A percentile compares a stretch with the other conserved stretches of the same genome.
These are phyloP conservation scores for Peniophora sp. DNA, from an alignment of 1,284 basidiomycete species.

Conservation along the genomic window DNA sequence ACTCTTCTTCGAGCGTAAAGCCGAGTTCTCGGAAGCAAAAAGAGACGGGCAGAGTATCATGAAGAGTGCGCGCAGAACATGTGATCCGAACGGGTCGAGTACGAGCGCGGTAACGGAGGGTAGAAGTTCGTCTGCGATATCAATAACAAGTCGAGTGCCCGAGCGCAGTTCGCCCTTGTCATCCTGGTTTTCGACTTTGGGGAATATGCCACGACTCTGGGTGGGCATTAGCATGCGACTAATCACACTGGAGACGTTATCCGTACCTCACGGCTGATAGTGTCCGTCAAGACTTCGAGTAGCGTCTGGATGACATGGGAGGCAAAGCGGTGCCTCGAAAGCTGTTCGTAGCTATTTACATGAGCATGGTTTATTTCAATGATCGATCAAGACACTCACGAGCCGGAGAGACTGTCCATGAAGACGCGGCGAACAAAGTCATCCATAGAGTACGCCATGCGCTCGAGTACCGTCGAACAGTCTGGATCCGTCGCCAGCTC, in stretches of 20 bases:
- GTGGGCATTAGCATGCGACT: background rate
- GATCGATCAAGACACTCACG: slow-evolving; percentile 45
- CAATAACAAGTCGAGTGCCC: slow-evolving; percentile 59
- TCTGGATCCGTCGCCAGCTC: slow-evolving; percentile 88
- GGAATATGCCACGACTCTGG: slow-evolving; percentile 57
- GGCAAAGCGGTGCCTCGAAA: slow-evolving; percentile 78
- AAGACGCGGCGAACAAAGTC: slow-evolving; percentile 88
- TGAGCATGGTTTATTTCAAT: slow-evolving; percentile 4
- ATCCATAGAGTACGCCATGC: slow-evolving; percentile 87
- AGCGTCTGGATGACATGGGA: slow-evolving; percentile 92
- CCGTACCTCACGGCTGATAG: slow-evolving; percentile 75
- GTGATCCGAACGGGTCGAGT: slow-evolving; percentile 82
- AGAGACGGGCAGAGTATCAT: slow-evolving; percentile 61
- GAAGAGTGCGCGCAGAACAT: slow-evolving; percentile 76
- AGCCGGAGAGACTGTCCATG: slow-evolving; percentile 76
- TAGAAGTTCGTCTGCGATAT: slow-evolving; percentile 66
- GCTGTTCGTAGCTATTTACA: slow-evolving; percentile 47
- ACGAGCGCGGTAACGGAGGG: slow-evolving; percentile 58
- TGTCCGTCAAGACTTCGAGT: slow-evolving; percentile 65
- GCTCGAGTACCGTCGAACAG: slow-evolving; percentile 80
- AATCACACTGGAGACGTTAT: background rate
- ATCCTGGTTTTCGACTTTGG: slow-evolving; percentile 38
- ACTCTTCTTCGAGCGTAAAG: slow-evolving; percentile 70
- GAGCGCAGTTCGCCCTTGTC: slow-evolving; percentile 66
- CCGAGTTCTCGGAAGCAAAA: slow-evolving; percentile 24